Evolutionary conservation across 202 grass and related monocot species (phyloP).

Genomic region (Musa balbisiana): DNA sequence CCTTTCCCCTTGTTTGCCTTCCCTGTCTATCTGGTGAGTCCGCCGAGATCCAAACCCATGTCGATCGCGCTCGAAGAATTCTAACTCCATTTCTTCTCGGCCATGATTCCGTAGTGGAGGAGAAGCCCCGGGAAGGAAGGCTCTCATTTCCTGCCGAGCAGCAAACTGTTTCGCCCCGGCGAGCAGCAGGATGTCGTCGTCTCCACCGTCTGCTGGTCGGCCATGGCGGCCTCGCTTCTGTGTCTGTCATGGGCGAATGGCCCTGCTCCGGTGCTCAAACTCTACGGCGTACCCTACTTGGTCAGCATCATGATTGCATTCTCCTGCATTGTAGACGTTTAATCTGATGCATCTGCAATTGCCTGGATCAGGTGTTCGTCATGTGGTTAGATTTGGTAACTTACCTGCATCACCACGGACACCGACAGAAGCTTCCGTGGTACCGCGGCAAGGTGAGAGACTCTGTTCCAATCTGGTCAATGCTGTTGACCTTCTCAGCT

Average conservation of each 20-base stretch:
- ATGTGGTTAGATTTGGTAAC: constrained; percentile 89
- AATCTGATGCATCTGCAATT: background rate
- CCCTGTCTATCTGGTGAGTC: constrained; percentile 73
- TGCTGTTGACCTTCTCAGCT: background rate
- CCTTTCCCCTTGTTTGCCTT: constrained; percentile 70
- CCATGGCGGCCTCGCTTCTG: constrained; percentile 44
- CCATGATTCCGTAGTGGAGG: constrained; percentile 35
- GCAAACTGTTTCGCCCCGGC: constrained; percentile 53
- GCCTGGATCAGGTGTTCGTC: constrained; percentile 52
- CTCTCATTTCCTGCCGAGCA: constrained; percentile 72
- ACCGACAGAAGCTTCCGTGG: constrained; percentile 61
- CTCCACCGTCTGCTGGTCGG: constrained; percentile 66
- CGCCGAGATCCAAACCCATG: too few species aligned
- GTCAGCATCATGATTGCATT: constrained; percentile 11
- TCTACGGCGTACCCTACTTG: constrained; percentile 53
- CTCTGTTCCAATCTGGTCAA: background rate
- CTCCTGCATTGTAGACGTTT: too few species aligned
- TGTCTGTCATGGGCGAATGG: constrained; percentile 41
- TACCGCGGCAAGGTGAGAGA: constrained; percentile 50
- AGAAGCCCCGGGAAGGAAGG: constrained; percentile 69
- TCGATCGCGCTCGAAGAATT: too few species aligned
- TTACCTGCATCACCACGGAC: constrained; percentile 89
- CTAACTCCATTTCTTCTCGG: too few species aligned
- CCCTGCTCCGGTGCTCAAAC: constrained; percentile 27
- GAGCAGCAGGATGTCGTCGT: constrained; percentile 46